Conservation (phyloP, 73 alveolate species). For the Blepharisma japonicum region DNA sequence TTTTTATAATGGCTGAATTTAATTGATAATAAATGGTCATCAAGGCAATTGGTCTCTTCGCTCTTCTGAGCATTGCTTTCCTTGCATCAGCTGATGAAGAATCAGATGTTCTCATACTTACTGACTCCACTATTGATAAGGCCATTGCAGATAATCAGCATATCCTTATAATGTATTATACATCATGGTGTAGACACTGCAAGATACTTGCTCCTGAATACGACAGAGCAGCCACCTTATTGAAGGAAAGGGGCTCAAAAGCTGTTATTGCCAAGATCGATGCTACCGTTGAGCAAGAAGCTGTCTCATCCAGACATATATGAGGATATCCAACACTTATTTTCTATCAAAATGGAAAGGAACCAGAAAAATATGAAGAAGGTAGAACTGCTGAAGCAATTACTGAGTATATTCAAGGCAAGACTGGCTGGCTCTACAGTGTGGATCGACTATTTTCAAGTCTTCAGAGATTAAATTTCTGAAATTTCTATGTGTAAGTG, state of each 20-base stretch:
- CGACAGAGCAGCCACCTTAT: conserved; percentile 85
- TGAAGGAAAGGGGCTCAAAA: conserved; percentile 65
- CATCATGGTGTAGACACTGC: conserved; percentile 96
- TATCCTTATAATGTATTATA: conserved; percentile 55
- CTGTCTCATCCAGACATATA: conserved; percentile 77
- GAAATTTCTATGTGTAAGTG: too few species aligned
- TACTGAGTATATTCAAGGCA: neutral
- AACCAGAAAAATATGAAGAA: neutral
- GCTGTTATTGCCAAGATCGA: conserved; percentile 90
- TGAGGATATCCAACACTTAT: conserved; percentile 94
- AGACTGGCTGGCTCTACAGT: too few species aligned
- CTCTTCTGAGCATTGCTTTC: too few species aligned
- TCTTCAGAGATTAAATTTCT: too few species aligned
- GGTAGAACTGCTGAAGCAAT: conserved; percentile 25
- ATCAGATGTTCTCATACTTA: neutral
- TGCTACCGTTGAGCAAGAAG: conserved; percentile 81
- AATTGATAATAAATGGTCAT: too few species aligned
- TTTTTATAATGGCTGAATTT: too few species aligned
- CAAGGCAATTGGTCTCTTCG: too few species aligned
- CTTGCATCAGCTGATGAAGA: neutral
- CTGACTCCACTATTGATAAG: neutral
- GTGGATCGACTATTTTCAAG: too few species aligned
- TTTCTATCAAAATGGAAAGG: neutral
- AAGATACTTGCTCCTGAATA: conserved; percentile 96
- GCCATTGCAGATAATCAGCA: neutral